phyloP scores from a whole-genome alignment of 1,139 yeast genomes.

The Citeromyces hawaiiensis region DNA sequence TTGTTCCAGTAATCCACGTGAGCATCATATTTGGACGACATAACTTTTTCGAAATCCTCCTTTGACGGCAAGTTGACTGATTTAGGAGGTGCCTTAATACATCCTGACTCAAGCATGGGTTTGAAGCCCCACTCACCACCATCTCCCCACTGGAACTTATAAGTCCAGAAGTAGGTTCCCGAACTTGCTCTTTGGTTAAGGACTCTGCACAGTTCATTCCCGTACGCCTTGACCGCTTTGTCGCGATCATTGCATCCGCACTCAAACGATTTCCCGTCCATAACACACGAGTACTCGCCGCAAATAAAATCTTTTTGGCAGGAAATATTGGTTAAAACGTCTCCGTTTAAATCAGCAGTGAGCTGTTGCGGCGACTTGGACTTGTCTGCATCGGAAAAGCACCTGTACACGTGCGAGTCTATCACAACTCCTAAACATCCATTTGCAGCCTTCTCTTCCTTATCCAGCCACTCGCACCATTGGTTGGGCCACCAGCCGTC shows the following conservation, averaged over 20 bases:
- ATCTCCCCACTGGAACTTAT: conserved; percentile 71
- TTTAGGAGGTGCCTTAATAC: conserved; percentile 22
- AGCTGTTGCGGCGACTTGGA: conserved; percentile 50
- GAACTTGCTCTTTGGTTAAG: conserved; percentile 40
- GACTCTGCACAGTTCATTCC: conserved; percentile 26
- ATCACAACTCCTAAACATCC: conserved; percentile 48
- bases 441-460: conserved; percentile 22
- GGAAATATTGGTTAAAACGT: conserved; percentile 37
- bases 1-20: conserved; percentile 63
- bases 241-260: conserved; percentile 30
- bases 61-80: conserved; percentile 21
- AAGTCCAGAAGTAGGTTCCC: conserved; percentile 88
- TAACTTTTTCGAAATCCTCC: conserved; percentile 26
- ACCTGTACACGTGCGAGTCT: conserved; percentile 79
- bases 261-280: conserved; percentile 67
- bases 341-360: conserved; percentile 37
- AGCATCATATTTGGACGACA: conserved; percentile 23
- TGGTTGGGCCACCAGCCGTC: conserved; percentile 91
- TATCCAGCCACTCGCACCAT: conserved; percentile 60
- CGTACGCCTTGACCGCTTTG: conserved; percentile 28
- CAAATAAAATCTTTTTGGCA: conserved; percentile 59
- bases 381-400: conserved; percentile 70
- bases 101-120: conserved; percentile 62
- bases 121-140: conserved; percentile 96
- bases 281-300: conserved; percentile 86